phyloP scores from a whole-genome alignment of 2,329 filamentous ascomycete genomes.

The Berkeleyomyces basicola region DNA sequence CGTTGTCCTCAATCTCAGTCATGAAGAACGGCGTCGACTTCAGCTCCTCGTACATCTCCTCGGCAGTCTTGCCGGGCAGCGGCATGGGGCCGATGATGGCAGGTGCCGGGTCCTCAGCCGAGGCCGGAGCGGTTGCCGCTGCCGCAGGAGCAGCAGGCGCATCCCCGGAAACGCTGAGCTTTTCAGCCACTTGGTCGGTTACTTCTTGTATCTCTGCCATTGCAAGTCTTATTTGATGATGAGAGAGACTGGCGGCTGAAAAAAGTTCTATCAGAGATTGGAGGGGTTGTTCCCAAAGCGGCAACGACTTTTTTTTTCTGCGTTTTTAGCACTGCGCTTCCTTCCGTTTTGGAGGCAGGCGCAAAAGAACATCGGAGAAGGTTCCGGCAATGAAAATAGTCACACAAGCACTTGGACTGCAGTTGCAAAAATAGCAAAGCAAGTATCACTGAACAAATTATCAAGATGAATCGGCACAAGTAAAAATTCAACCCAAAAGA shows the following conservation, averaged over 20 bases:
- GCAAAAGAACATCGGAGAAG: conserved; percentile 2
- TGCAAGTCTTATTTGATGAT: background rate
- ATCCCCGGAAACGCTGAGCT: background rate
- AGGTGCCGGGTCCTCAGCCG: conserved; percentile 27
- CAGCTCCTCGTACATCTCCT: conserved; percentile 39
- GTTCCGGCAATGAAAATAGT: background rate
- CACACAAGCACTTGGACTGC: background rate
- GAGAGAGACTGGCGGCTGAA: background rate
- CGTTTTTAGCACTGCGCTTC: background rate
- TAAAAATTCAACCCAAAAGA: too few species aligned
- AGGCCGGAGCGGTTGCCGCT: conserved; percentile 17
- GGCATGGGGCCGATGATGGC: conserved; percentile 31
- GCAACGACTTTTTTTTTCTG: background rate
- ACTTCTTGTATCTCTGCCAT: conserved; percentile 2
- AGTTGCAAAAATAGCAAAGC: background rate
- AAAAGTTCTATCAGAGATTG: background rate
- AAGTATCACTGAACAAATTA: too few species aligned
- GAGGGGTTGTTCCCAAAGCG: conserved; percentile 7
- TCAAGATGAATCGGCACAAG: too few species aligned
- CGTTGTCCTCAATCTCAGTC: conserved; percentile 78
- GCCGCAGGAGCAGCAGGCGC: conserved; percentile 2
- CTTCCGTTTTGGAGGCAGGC: background rate
- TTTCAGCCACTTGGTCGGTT: background rate
- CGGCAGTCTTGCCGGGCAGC: conserved; percentile 28
- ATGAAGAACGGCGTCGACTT: conserved; percentile 74